Evolutionary conservation across 108 stramenopile genomes (phyloP), one percentile per base, ranked within the genome.

Genomic region (Heterococcus sp.): DNA sequence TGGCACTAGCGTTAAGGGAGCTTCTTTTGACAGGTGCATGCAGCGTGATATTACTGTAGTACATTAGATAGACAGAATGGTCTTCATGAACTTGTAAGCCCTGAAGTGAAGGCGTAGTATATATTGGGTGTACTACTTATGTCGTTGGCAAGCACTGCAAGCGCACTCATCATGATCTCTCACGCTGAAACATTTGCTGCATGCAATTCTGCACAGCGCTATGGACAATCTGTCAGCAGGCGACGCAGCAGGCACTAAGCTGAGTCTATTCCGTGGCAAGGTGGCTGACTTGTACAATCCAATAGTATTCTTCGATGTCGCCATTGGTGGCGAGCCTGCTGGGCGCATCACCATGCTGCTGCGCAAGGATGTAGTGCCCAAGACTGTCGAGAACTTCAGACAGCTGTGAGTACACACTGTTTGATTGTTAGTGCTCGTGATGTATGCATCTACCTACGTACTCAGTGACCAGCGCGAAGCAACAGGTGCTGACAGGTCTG

Each of bases 321-420:
- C 70, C 34, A 87, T 86, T 77, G 76, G 82, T 34, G 84, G 85
- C 69, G 27, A 78, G 27, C 34, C 84, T 73, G 64, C 76, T 0
- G 87, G 87, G 32, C 83, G 87, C 64, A 81, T 87, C 35, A 79
- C 75, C 32, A 85, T 87, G 86, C 79, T 76, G 70, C 67, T 85
- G 11, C 70, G 79, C 1, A 81, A 81, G 32, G 97, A 98, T 64
- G 89, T 89, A 37, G 93, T 91, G 39, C 98, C 98, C 38, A 96
- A 89, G 78, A 99, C 98, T 37, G 96, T 96, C 2, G 96, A 97
- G 84, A 99, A 99, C 83, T 99, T 99, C 86, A 73, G 93, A 46
- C 74, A 85, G 34, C 76, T 99, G 37, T 99, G 96, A 0, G 72
- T 72, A 31, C 96, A 98, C 65, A 89, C n/a, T n/a, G n/a, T n/a